A percentile compares a stretch with the other conserved stretches of the same genome.
Evolutionary conservation across 1,139 yeast genomes (phyloP).

Genomic region (Yamadazyma sp.): DNA sequence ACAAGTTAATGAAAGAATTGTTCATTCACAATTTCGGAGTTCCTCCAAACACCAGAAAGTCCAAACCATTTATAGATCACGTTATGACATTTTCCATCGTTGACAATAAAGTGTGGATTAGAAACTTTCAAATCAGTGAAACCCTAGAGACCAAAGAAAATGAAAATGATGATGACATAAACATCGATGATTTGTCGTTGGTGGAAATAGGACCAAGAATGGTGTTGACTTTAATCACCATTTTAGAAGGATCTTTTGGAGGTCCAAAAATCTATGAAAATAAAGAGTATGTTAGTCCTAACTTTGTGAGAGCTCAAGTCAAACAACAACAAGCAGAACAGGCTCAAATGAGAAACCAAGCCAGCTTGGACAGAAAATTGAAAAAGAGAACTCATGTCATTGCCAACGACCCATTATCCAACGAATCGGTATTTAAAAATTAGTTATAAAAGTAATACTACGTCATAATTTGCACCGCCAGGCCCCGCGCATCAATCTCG

Average conservation of each 20-base stretch:
- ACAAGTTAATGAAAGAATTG: slow-evolving; percentile 77
- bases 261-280: slow-evolving; percentile 98
- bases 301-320: slow-evolving; percentile 87
- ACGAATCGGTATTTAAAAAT: slow-evolving; percentile 67
- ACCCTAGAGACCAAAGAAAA: slow-evolving; percentile 51
- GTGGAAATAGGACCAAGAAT: slow-evolving; percentile 98
- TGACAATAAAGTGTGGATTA: slow-evolving; percentile 92
- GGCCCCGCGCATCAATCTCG: too few relatives aligned
- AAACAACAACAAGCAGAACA: slow-evolving; percentile 78
- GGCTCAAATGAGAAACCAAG: slow-evolving; percentile 77
- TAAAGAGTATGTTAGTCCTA: slow-evolving; percentile 95
- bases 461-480: too few relatives aligned
- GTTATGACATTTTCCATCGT: slow-evolving; percentile 91
- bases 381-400: slow-evolving; percentile 74
- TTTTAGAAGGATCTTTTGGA: slow-evolving; percentile 94
- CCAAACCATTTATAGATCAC: slow-evolving; percentile 94
- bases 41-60: slow-evolving; percentile 91
- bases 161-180: slow-evolving; percentile 19
- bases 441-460: slow-evolving; percentile 1
- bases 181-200: slow-evolving; percentile 60
- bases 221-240: slow-evolving; percentile 87
- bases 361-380: slow-evolving; percentile 73
- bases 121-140: slow-evolving; percentile 92
- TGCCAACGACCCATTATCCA: slow-evolving; percentile 81
- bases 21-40: slow-evolving; percentile 89